A percentile compares a stretch with the other conserved stretches of the same genome.
Conservation (phyloP, 768 basidiomycete species). For the Hypsizygus marmoreus region DNA sequence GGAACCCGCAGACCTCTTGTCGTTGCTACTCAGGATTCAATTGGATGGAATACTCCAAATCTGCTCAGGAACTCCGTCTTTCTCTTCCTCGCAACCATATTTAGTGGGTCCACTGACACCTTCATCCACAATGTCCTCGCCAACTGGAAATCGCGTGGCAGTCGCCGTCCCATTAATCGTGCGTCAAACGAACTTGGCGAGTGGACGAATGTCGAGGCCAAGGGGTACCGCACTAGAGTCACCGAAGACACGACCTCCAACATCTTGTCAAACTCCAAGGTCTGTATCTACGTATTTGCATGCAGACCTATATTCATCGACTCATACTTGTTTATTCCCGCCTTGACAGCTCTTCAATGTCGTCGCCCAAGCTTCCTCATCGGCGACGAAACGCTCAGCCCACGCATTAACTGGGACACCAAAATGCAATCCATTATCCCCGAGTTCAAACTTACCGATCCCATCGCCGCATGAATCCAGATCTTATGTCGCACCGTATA, state of each 20-base stretch:
- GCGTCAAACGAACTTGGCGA: not conserved
- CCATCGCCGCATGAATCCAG: conserved; percentile 24
- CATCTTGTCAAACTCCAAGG: too few species aligned
- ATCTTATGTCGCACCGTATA: conserved; percentile 28
- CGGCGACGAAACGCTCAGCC: conserved; percentile 24
- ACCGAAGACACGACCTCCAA: too few species aligned
- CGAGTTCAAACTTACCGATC: conserved; percentile 23
- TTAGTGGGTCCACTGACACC: conserved; percentile 2
- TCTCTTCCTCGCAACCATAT: not conserved
- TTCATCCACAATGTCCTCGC: conserved; percentile 11
- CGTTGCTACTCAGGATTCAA: too few species aligned
- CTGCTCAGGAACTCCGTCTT: too few species aligned
- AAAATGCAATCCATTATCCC: conserved; percentile 25
- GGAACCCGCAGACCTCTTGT: too few species aligned
- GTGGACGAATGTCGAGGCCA: conserved; percentile 10
- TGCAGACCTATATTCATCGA: too few species aligned
- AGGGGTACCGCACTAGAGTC: conserved; percentile 11
- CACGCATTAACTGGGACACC: conserved; percentile 25
- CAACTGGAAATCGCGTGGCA: conserved; percentile 10
- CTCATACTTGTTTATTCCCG: not conserved
- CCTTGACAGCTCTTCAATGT: too few species aligned
- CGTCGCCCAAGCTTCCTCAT: conserved; percentile 26
- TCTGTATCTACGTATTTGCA: too few species aligned
- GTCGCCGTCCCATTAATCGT: conserved; percentile 13
- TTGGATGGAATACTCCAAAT: too few species aligned